Conservation (phyloP, 139 green algal genomes). For the Diplosphaera chodatii region DNA sequence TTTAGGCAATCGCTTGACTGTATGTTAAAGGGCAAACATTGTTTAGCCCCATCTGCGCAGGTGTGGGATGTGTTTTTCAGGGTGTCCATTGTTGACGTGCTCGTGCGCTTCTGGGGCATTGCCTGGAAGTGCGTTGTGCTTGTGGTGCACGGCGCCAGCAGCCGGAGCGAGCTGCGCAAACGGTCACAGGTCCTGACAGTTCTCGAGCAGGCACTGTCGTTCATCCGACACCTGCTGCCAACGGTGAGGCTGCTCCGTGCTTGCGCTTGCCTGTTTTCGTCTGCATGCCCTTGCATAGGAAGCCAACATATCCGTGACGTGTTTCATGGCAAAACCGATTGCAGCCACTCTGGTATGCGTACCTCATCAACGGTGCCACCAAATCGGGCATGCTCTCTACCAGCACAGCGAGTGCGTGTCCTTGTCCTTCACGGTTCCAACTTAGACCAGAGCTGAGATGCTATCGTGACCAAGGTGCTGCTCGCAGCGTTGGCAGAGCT, state of each 20-base stretch:
- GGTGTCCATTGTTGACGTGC: conserved; percentile 34
- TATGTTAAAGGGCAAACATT: neutral
- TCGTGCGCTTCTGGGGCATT: conserved; percentile 35
- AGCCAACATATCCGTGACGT: neutral
- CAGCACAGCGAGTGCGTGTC: conserved; percentile 18
- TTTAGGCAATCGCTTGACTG: neutral
- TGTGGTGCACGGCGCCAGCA: neutral
- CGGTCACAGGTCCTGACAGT: conserved; percentile 29
- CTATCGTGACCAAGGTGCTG: too few species aligned
- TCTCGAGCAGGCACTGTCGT: conserved; percentile 36
- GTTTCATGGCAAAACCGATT: too few species aligned
- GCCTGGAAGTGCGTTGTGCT: neutral
- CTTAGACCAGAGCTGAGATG: too few species aligned
- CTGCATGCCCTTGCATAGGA: neutral
- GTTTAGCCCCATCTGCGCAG: neutral
- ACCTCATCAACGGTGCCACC: conserved; percentile 18
- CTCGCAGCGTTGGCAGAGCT: too few species aligned
- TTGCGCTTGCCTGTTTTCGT: too few species aligned
- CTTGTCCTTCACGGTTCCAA: neutral
- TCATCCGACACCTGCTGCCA: conserved; percentile 48
- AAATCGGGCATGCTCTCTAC: conserved; percentile 14
- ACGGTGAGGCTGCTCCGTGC: too few species aligned
- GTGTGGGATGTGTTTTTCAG: conserved; percentile 32
- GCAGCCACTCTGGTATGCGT: conserved; percentile 29
- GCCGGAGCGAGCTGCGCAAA: neutral